Percentiles rank a stretch among this genome's conserved stretches.
Conservation (phyloP, 345 rosid species). For the Passiflora organensis region DNA sequence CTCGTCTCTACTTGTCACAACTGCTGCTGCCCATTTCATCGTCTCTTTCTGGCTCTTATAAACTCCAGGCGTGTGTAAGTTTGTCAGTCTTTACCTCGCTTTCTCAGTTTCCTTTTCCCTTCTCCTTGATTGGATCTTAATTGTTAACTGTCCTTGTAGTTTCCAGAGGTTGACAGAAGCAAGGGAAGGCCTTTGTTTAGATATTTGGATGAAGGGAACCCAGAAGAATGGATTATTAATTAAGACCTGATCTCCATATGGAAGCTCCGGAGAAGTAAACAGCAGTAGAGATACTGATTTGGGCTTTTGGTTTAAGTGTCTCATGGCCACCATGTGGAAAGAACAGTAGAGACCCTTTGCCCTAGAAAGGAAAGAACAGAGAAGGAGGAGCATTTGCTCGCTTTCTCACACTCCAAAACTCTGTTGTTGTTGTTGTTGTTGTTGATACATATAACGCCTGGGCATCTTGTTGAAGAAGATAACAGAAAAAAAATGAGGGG, state of each 20-base stretch:
- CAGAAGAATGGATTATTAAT: conserved; percentile 3
- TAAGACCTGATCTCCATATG: conserved; percentile 20
- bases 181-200: not conserved
- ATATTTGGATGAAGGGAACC: not conserved
- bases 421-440: not conserved
- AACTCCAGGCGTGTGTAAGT: conserved; percentile 4
- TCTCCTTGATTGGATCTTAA: not conserved
- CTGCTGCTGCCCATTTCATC: conserved; percentile 1
- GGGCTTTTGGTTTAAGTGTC: not conserved
- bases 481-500: conserved; percentile 30
- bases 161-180: conserved; percentile 20
- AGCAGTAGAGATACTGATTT: not conserved
- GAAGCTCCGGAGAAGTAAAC: not conserved
- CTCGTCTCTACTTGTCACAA: conserved; percentile 4
- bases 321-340: not conserved
- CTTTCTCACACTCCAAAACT: not conserved
- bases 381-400: not conserved
- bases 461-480: conserved; percentile 3
- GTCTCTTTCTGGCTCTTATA: not conserved
- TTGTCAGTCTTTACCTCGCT: not conserved
- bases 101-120: not conserved
- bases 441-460: not conserved
- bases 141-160: not conserved
- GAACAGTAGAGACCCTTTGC: not conserved
- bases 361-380: not conserved